Conservation (phyloP, 768 basidiomycete species). For the Amanita exitialis region DNA sequence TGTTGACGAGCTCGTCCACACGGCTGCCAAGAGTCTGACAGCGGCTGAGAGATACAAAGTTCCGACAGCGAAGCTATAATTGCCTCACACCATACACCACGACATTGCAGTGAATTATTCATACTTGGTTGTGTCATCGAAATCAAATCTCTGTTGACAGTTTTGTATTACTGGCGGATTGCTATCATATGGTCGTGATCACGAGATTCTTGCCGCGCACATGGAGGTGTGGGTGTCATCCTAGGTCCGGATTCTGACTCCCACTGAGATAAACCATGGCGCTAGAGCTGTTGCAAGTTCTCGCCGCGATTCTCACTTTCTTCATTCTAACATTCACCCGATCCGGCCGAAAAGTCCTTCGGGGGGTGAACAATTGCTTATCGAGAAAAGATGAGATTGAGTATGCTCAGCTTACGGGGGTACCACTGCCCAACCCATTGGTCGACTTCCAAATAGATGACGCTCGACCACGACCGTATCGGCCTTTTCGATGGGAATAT, state of each 20-base stretch:
- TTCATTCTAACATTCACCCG: not conserved
- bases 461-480: constrained; percentile 39
- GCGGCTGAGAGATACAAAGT: constrained; percentile 30
- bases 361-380: not conserved
- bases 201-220: not conserved
- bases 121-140: not conserved
- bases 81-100: not conserved
- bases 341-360: not conserved
- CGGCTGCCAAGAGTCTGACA: constrained; percentile 51
- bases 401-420: constrained; percentile 33
- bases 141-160: not conserved
- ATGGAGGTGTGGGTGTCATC: too few relatives aligned
- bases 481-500: constrained; percentile 47
- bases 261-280: not conserved
- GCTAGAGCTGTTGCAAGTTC: not conserved
- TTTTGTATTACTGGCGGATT: not conserved
- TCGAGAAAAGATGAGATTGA: constrained; percentile 11
- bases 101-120: not conserved
- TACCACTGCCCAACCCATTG: constrained; percentile 31
- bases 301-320: not conserved
- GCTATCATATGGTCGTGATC: not conserved
- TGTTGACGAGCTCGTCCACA: constrained; percentile 73
- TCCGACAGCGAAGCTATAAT: constrained; percentile 41
- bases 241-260: too few relatives aligned
- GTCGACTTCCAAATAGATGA: constrained; percentile 30